Evolutionary conservation across 2,329 filamentous ascomycete genomes (phyloP).

Genomic region (Scedosporium boydii): DNA sequence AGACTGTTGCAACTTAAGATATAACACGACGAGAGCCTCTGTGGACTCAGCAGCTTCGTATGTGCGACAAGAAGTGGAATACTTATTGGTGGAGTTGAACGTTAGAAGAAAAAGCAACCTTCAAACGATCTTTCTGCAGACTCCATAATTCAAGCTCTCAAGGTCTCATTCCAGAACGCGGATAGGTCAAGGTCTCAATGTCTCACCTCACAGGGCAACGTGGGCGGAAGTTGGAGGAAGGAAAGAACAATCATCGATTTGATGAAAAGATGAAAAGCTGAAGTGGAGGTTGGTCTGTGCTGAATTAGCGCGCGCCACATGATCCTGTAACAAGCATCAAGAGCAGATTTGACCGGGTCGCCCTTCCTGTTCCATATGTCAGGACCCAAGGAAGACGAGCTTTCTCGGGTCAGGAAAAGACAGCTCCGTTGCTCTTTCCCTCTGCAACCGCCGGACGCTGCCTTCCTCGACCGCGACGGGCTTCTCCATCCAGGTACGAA

Average conservation of each 20-base stretch:
- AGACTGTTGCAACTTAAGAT: too few species aligned
- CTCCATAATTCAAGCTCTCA: not conserved
- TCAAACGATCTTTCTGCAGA: not conserved
- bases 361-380: not conserved
- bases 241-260: not conserved
- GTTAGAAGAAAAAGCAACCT: not conserved
- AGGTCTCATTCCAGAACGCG: not conserved
- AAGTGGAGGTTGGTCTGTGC: slow-evolving; percentile 26
- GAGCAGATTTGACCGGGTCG: slow-evolving; percentile 64
- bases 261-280: not conserved
- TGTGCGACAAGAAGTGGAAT: too few species aligned
- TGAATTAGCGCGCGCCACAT: slow-evolving; percentile 76
- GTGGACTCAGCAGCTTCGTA: too few species aligned
- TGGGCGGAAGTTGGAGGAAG: not conserved
- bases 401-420: too few species aligned
- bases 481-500: too few species aligned
- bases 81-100: too few species aligned
- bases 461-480: too few species aligned
- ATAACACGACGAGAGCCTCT: too few species aligned
- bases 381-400: not conserved
- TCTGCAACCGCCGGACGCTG: too few species aligned
- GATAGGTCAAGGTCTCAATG: not conserved
- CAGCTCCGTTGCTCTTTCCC: too few species aligned
- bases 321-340: slow-evolving; percentile 84
- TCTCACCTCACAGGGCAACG: not conserved